Evolutionary conservation across 2,329 filamentous ascomycete species (phyloP).

Genomic region (Apiospora hydei): DNA sequence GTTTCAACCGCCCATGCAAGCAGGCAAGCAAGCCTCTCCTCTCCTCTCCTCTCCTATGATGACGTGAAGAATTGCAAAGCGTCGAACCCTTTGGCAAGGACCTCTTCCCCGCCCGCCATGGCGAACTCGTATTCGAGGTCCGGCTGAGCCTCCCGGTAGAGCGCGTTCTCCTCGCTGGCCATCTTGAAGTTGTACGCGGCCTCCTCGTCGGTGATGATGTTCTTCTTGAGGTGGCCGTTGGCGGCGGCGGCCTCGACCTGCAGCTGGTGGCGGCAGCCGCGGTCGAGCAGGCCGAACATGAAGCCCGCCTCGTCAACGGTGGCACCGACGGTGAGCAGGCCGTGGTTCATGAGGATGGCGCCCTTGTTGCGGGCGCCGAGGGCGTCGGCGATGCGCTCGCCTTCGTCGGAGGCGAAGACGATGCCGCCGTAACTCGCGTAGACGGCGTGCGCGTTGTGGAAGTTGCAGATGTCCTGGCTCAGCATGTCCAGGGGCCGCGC

Average conservation of each 20-base stretch:
- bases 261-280: constrained; percentile 73
- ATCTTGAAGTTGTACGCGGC: constrained; percentile 49
- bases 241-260: constrained; percentile 69
- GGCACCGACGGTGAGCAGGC: constrained; percentile 71
- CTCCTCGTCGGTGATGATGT: constrained; percentile 50
- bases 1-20: neutral
- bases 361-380: constrained; percentile 66
- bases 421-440: constrained; percentile 63
- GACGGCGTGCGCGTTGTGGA: constrained; percentile 70
- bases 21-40: neutral
- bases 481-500: constrained; percentile 73
- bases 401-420: constrained; percentile 68
- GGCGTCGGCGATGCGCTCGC: constrained; percentile 66
- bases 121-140: constrained; percentile 44
- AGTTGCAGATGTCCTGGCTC: constrained; percentile 70
- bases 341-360: constrained; percentile 74
- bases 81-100: constrained; percentile 41
- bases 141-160: constrained; percentile 45
- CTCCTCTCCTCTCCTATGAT: constrained; percentile 9
- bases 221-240: constrained; percentile 47
- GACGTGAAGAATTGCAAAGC: constrained; percentile 30
- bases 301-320: constrained; percentile 80
- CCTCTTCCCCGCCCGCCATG: constrained; percentile 42
- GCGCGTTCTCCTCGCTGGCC: constrained; percentile 42
- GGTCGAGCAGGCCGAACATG: constrained; percentile 72